phyloP scores from a whole-genome alignment of 2,329 filamentous ascomycete genomes.

The Huntiella decipiens region DNA sequence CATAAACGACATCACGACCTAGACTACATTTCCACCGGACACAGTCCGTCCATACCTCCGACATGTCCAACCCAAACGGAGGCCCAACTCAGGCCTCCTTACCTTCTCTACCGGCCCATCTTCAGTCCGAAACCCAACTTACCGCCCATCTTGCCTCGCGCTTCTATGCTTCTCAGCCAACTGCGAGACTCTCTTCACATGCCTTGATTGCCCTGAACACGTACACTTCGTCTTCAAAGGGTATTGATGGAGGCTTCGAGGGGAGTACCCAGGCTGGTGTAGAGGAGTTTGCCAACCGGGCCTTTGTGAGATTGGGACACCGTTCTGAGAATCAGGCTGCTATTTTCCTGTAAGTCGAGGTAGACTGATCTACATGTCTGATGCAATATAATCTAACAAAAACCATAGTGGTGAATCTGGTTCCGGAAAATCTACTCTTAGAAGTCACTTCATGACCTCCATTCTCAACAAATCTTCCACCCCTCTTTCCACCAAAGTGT shows the following conservation, averaged over 20 bases:
- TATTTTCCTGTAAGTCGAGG: constrained; percentile 61
- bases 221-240: constrained; percentile 74
- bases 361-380: background rate
- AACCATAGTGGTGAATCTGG: constrained; percentile 74
- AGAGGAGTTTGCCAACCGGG: constrained; percentile 75
- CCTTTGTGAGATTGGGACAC: constrained; percentile 68
- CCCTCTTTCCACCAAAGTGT: constrained; percentile 80
- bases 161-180: constrained; percentile 81
- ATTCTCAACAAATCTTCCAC: constrained; percentile 81
- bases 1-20: background rate
- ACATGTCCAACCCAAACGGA: constrained; percentile 20
- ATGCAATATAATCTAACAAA: background rate
- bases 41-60: background rate
- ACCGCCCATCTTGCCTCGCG: constrained; percentile 71
- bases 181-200: constrained; percentile 76
- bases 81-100: constrained; percentile 46
- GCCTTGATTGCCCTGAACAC: constrained; percentile 87
- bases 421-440: constrained; percentile 85
- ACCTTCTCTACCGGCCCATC: constrained; percentile 68
- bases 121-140: constrained; percentile 58
- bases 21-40: background rate
- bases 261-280: constrained; percentile 84
- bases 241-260: constrained; percentile 75
- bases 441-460: constrained; percentile 70
- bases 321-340: constrained; percentile 86